Percentiles rank a stretch among this genome's conserved stretches.
Conservation (phyloP, 441 rosid species). For the Macaranga tanarius region DNA sequence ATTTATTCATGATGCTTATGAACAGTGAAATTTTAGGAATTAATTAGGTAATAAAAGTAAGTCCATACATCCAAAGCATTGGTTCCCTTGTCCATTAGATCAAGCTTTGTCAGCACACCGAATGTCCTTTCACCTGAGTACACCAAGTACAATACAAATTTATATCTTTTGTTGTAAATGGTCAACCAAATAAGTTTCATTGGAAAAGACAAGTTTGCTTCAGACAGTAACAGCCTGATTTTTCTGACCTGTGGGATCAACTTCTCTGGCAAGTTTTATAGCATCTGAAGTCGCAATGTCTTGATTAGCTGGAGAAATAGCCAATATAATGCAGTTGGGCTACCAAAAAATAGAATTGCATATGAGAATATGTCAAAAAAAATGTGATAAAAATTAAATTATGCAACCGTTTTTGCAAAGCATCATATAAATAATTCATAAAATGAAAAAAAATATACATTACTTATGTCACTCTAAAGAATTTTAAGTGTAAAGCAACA, state of each 20-base stretch:
- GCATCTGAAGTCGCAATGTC: conserved; percentile 99
- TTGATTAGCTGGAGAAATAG: conserved; percentile 99
- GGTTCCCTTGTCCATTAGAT: conserved; percentile 99
- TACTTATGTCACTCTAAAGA: too few species aligned
- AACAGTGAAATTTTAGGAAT: conserved; percentile 15
- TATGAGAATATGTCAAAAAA: neutral
- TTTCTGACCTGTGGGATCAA: conserved; percentile 86
- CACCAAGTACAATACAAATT: conserved; percentile 20
- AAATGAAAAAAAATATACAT: neutral
- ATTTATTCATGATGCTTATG: conserved; percentile 26
- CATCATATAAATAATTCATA: neutral
- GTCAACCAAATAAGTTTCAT: neutral
- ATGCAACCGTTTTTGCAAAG: neutral
- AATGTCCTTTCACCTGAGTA: conserved; percentile 92
- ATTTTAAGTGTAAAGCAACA: neutral
- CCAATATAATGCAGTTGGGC: conserved; percentile 96
- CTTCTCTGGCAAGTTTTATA: conserved; percentile 98
- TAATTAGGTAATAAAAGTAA: conserved; percentile 17
- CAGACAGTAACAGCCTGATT: conserved; percentile 11
- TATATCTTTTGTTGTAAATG: neutral
- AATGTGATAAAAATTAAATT: neutral
- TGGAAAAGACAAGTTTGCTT: conserved; percentile 1
- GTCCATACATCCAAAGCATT: conserved; percentile 77
- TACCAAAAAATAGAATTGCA: conserved; percentile 34
- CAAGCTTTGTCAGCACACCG: conserved; percentile 96